phyloP scores from a whole-genome alignment of 2,329 filamentous ascomycete species.

The Zelopaecilomyces penicillatus region DNA sequence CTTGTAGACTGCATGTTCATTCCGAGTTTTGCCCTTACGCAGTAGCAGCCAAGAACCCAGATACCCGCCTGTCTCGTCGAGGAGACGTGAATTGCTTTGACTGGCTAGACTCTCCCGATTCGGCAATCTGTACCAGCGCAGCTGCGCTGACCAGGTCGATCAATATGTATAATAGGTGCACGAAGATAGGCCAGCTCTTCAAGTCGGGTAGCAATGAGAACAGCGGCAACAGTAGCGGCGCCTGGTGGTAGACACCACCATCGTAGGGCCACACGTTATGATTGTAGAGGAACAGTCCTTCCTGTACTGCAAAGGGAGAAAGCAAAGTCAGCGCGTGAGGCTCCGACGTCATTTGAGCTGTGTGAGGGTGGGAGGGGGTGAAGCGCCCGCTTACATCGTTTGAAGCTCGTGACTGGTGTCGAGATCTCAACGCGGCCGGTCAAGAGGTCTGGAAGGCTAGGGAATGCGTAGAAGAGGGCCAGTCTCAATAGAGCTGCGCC shows the following conservation, averaged over 20 bases:
- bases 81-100: conserved; percentile 72
- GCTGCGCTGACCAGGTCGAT: conserved; percentile 77
- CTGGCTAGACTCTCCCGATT: conserved; percentile 68
- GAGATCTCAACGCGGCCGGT: conserved; percentile 93
- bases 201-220: conserved; percentile 80
- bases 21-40: conserved; percentile 44
- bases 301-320: conserved; percentile 59
- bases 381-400: conserved; percentile 60
- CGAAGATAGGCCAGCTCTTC: conserved; percentile 59
- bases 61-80: conserved; percentile 66
- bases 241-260: conserved; percentile 75
- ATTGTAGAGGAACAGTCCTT: conserved; percentile 91
- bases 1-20: neutral
- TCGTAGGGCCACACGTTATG: conserved; percentile 97
- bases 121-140: conserved; percentile 69
- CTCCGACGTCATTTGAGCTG: neutral
- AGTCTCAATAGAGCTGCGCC: conserved; percentile 72
- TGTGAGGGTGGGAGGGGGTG: neutral
- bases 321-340: conserved; percentile 3
- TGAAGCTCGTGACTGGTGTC: conserved; percentile 95
- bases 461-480: conserved; percentile 71
- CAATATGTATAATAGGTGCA: conserved; percentile 69
- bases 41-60: conserved; percentile 66
- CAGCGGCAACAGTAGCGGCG: conserved; percentile 80
- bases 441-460: conserved; percentile 73